Evolutionary conservation across 1,284 basidiomycete species (phyloP).

Genomic region (Sporisorium graminicola): DNA sequence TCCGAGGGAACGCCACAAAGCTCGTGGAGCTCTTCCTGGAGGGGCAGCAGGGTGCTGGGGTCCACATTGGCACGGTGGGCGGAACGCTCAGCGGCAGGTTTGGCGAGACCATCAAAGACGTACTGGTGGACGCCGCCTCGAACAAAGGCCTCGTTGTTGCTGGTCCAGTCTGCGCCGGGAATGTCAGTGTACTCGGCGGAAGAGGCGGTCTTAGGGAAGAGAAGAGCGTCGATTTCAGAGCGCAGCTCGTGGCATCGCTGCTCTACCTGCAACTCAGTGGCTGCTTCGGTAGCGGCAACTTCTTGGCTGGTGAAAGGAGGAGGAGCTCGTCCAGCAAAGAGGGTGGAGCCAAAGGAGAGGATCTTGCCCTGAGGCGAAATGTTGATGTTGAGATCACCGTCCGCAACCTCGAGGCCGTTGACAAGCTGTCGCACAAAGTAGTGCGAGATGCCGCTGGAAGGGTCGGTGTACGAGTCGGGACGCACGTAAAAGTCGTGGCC

Average conservation of each 20-base stretch:
- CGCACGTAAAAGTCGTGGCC: constrained; percentile 57
- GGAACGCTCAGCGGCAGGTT: constrained; percentile 9
- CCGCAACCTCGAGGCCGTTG: constrained; percentile 57
- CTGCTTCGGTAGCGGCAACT: constrained; percentile 19
- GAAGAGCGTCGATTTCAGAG: constrained; percentile 37
- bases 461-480: constrained; percentile 60
- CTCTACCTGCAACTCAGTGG: constrained; percentile 20
- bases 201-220: constrained; percentile 25
- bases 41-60: constrained; percentile 24
- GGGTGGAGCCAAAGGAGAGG: constrained; percentile 57
- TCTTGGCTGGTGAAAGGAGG: constrained; percentile 50
- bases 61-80: constrained; percentile 34
- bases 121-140: constrained; percentile 45
- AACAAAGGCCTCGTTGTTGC: constrained; percentile 37
- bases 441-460: constrained; percentile 52
- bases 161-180: constrained; percentile 15
- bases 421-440: constrained; percentile 58
- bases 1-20: constrained; percentile 53
- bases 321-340: constrained; percentile 53
- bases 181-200: constrained; percentile 33
- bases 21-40: constrained; percentile 58
- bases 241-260: constrained; percentile 45
- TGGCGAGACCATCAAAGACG: constrained; percentile 47
- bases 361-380: constrained; percentile 52
- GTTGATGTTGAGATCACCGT: constrained; percentile 60